Evolutionary conservation across 2,329 filamentous ascomycete genomes (phyloP).

Genomic region (Claviceps africana): DNA sequence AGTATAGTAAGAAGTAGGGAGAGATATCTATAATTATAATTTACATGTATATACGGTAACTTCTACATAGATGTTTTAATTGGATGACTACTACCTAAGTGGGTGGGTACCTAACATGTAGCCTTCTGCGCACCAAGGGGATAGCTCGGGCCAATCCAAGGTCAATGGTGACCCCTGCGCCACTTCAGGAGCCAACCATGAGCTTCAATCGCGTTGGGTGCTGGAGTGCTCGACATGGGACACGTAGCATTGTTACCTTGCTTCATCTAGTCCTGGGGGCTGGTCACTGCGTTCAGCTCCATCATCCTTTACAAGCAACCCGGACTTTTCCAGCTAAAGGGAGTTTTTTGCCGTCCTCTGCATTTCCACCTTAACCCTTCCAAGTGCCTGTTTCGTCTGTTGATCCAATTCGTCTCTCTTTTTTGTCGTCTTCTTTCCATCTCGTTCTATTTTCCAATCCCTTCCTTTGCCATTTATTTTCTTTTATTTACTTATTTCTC

Average conservation of each 20-base stretch:
- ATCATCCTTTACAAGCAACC: background rate
- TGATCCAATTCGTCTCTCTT: slow-evolving; percentile 4
- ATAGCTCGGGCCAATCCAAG: background rate
- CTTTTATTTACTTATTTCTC: slow-evolving; percentile 7
- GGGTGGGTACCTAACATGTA: no score
- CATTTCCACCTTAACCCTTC: background rate
- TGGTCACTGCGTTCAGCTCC: slow-evolving; percentile 2
- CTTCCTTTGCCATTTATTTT: no score
- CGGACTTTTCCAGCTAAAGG: background rate
- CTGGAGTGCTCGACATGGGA: background rate
- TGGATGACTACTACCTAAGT: no score
- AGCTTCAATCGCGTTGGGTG: background rate
- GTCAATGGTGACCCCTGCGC: background rate
- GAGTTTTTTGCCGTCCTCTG: background rate
- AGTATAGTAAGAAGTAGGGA: no score
- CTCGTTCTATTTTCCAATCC: background rate
- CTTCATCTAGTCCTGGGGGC: background rate
- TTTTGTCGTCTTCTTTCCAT: slow-evolving; percentile 3
- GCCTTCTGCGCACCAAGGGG: no score
- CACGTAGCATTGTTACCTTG: background rate
- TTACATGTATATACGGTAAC: no score
- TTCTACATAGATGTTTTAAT: no score
- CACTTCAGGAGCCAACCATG: background rate
- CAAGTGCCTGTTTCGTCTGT: background rate
- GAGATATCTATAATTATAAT: no score